Percentiles rank a stretch among this genome's conserved stretches.
These are phyloP conservation scores for Panicum virgatum DNA, from an alignment of 202 grass and related monocot species.

Conservation along the genomic window DNA sequence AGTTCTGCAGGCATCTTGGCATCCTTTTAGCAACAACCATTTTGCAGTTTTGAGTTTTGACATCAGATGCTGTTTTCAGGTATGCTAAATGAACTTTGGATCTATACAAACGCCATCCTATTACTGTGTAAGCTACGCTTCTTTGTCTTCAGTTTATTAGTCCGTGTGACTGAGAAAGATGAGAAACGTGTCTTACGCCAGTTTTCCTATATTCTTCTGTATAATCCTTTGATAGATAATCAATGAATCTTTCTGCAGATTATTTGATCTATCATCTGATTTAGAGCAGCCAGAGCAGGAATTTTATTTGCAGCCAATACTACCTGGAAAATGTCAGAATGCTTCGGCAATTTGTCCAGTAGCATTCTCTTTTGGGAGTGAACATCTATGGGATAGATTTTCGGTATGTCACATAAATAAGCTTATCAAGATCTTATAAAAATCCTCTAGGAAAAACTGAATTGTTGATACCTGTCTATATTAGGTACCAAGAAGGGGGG, in stretches of 20 bases:
- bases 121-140: constrained; percentile 6
- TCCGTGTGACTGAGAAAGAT: constrained; percentile 8
- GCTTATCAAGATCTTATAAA: not conserved
- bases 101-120: constrained; percentile 12
- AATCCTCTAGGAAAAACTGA: not conserved
- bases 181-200: not conserved
- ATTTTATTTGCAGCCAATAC: constrained; percentile 84
- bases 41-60: constrained; percentile 86
- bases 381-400: constrained; percentile 97
- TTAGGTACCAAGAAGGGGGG: not conserved
- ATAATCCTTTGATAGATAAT: constrained; percentile 26
- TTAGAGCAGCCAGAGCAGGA: constrained; percentile 81
- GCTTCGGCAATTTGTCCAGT: constrained; percentile 75
- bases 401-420: constrained; percentile 59
- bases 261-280: constrained; percentile 91
- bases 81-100: constrained; percentile 35
- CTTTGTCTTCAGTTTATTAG: constrained; percentile 19
- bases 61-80: constrained; percentile 95
- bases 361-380: constrained; percentile 80
- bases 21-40: constrained; percentile 80
- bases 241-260: constrained; percentile 52
- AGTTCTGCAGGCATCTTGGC: constrained; percentile 84
- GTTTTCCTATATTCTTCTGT: constrained; percentile 1
- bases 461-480: not conserved
- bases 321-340: constrained; percentile 76